A percentile compares a stretch with the other conserved stretches of the same genome.
phyloP scores from a whole-genome alignment of 2,329 filamentous ascomycete genomes.

The Scedosporium apiospermum region DNA sequence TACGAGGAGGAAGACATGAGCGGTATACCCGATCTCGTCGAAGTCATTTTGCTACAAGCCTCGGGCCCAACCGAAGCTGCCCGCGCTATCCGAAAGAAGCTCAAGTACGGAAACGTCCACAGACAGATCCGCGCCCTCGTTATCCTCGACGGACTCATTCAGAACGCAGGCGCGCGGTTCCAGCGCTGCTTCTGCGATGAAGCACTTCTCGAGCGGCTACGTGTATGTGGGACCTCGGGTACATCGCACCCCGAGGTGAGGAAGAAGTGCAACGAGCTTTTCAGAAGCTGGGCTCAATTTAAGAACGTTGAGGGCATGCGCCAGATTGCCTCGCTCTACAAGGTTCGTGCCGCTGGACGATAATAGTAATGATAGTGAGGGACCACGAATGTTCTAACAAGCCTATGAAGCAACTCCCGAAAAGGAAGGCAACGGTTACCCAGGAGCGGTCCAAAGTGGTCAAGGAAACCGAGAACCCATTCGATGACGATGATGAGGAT shows the following conservation, averaged over 20 bases:
- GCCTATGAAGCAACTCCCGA: conserved; percentile 44
- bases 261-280: conserved; percentile 79
- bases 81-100: conserved; percentile 88
- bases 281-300: conserved; percentile 82
- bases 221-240: conserved; percentile 76
- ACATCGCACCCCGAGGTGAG: conserved; percentile 79
- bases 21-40: conserved; percentile 87
- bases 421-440: conserved; percentile 60
- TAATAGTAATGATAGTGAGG: too few relatives aligned
- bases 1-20: conserved; percentile 87
- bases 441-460: conserved; percentile 78
- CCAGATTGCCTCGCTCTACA: conserved; percentile 69
- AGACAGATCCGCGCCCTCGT: conserved; percentile 82
- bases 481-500: conserved; percentile 56
- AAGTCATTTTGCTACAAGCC: conserved; percentile 82
- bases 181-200: conserved; percentile 85
- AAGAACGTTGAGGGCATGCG: conserved; percentile 72
- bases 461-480: conserved; percentile 68
- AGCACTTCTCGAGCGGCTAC: conserved; percentile 79
- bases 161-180: conserved; percentile 84
- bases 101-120: conserved; percentile 96
- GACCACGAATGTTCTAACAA: neutral
- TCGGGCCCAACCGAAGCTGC: conserved; percentile 84
- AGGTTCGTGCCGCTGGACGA: conserved; percentile 26
- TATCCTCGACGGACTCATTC: conserved; percentile 84